Conservation (phyloP, 73 alveolate species). For the Uronychia setigera region DNA sequence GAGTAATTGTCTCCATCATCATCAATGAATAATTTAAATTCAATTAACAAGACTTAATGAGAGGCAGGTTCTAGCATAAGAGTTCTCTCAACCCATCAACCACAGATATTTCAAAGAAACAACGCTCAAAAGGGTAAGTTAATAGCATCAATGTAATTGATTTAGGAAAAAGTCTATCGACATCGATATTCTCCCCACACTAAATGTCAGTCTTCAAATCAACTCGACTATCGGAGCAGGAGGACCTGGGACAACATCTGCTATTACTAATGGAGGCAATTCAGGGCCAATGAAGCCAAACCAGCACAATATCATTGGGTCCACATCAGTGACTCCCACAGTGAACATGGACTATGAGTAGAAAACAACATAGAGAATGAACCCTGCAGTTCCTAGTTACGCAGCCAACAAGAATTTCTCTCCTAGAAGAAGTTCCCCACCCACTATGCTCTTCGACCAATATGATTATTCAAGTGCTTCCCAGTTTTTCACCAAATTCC, state of each 20-base stretch:
- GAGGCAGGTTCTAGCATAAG: too few species aligned
- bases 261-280: not conserved
- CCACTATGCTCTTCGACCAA: not conserved
- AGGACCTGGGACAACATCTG: not conserved
- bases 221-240: not conserved
- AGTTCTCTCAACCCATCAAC: too few species aligned
- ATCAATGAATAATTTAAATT: too few species aligned
- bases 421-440: not conserved
- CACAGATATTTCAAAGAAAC: too few species aligned
- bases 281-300: not conserved
- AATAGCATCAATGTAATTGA: too few species aligned
- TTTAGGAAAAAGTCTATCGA: too few species aligned
- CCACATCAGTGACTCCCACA: not conserved
- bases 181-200: too few species aligned
- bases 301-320: not conserved
- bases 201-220: too few species aligned
- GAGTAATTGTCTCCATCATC: too few species aligned
- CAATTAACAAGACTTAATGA: too few species aligned
- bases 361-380: not conserved
- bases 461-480: not conserved
- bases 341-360: not conserved
- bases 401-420: not conserved
- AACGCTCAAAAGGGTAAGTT: too few species aligned
- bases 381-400: not conserved
- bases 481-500: not conserved